Evolutionary conservation across 345 rosid genomes (phyloP).

Genomic region (Combretum micranthum): DNA sequence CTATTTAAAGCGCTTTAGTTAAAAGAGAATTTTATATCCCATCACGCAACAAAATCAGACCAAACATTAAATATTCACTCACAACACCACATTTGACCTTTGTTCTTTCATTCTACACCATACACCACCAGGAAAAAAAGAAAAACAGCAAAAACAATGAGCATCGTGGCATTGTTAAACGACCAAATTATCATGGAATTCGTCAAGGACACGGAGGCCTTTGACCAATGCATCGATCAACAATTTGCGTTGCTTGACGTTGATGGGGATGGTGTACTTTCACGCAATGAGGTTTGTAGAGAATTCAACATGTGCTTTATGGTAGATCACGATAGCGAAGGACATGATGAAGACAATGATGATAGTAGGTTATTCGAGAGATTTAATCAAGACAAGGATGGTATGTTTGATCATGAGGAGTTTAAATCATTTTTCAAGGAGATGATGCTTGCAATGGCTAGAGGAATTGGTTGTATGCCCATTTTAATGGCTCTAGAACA

Average conservation of each 20-base stretch:
- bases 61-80: too few species aligned
- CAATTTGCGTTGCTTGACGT: conserved; percentile 32
- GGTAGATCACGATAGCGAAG: conserved; percentile 18
- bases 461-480: too few species aligned
- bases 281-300: conserved; percentile 21
- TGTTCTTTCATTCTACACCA: neutral
- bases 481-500: too few species aligned
- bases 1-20: too few species aligned
- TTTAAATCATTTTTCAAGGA: too few species aligned
- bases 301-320: conserved; percentile 27
- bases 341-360: conserved; percentile 10
- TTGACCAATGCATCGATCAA: conserved; percentile 18
- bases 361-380: conserved; percentile 28
- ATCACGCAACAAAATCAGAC: too few species aligned
- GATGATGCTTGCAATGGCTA: too few species aligned
- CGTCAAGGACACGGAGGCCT: conserved; percentile 21
- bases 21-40: too few species aligned
- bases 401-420: conserved; percentile 14
- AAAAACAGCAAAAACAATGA: conserved; percentile 1
- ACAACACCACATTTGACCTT: too few species aligned
- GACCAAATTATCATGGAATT: too few species aligned
- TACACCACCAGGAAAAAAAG: neutral
- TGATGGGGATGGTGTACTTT: conserved; percentile 28
- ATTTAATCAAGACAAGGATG: conserved; percentile 27
- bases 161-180: conserved; percentile 31